Evolutionary conservation across 202 grass and related monocot genomes (phyloP).

Genomic region (Setaria viridis): DNA sequence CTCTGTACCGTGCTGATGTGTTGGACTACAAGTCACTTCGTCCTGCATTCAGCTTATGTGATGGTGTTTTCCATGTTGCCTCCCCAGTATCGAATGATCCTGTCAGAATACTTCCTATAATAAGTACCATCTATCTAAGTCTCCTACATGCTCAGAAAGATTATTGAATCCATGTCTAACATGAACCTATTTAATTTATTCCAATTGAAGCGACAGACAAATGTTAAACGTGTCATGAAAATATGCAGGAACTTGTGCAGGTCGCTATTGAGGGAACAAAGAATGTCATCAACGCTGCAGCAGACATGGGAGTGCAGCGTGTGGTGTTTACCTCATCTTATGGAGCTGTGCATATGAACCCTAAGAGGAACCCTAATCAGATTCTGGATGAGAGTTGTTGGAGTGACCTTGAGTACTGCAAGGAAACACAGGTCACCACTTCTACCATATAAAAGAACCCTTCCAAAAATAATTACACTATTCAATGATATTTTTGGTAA

Average conservation of each 20-base stretch:
- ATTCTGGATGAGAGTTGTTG: slow-evolving; percentile 43
- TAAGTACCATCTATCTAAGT: no score
- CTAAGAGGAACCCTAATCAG: slow-evolving; percentile 37
- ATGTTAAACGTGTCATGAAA: not conserved
- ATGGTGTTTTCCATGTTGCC: slow-evolving; percentile 44
- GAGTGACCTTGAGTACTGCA: slow-evolving; percentile 48
- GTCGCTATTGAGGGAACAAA: slow-evolving; percentile 37
- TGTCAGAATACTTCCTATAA: not conserved
- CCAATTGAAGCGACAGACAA: not conserved
- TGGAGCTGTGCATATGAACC: slow-evolving; percentile 43
- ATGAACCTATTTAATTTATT: not conserved
- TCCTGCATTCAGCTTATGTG: slow-evolving; percentile 6
- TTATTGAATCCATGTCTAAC: no score
- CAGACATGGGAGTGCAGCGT: slow-evolving; percentile 13
- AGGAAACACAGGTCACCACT: slow-evolving; percentile 30
- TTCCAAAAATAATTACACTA: no score
- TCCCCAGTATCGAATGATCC: slow-evolving; percentile 17
- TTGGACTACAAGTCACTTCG: slow-evolving; percentile 25
- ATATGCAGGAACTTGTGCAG: slow-evolving; percentile 16
- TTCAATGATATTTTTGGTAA: no score
- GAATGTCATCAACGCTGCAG: slow-evolving; percentile 44
- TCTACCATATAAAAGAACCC: no score
- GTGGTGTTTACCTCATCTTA: slow-evolving; percentile 1
- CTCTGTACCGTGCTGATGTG: slow-evolving; percentile 29
- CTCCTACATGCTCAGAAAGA: not conserved